Conservation (phyloP, 805 yeast genomes). For the Metschnikowia picachoensis region DNA sequence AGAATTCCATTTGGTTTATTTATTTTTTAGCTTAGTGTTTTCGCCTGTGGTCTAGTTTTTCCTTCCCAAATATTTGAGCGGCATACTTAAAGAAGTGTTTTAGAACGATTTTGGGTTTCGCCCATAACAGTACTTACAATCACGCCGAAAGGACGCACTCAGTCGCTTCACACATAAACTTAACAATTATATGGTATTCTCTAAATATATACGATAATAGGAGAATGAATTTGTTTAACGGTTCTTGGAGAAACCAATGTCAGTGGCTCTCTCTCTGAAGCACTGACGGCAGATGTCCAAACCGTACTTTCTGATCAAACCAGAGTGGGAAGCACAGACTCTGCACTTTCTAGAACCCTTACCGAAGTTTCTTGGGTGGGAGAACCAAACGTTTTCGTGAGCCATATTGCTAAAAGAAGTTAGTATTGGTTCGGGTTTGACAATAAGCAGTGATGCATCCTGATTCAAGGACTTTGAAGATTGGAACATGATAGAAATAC, state of each 20-base stretch:
- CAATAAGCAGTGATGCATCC: neutral
- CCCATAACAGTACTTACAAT: no score
- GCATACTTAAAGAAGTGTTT: no score
- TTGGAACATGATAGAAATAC: no score
- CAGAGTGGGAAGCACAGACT: conserved; percentile 97
- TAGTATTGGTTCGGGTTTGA: conserved; percentile 23
- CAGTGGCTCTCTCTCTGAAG: conserved; percentile 99
- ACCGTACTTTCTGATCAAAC: conserved; percentile 99
- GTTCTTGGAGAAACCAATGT: conserved; percentile 98
- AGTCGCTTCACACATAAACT: neutral
- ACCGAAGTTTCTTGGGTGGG: conserved; percentile 99
- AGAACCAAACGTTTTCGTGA: conserved; percentile 99
- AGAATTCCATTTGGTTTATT: neutral
- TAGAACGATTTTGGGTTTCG: no score
- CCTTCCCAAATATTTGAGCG: no score
- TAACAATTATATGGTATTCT: conserved; percentile 12
- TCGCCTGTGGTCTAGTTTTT: no score
- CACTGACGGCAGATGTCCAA: conserved; percentile 99
- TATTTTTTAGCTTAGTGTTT: no score
- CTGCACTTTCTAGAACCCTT: conserved; percentile 99
- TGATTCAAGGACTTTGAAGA: neutral
- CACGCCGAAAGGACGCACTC: no score
- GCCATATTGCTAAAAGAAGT: conserved; percentile 71
- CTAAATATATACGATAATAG: conserved; percentile 13
- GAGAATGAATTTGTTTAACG: conserved; percentile 55